Percentiles rank a stretch among this genome's conserved stretches.
phyloP scores from a whole-genome alignment of 2,329 filamentous ascomycete genomes.

The Aspergillus chevalieri region DNA sequence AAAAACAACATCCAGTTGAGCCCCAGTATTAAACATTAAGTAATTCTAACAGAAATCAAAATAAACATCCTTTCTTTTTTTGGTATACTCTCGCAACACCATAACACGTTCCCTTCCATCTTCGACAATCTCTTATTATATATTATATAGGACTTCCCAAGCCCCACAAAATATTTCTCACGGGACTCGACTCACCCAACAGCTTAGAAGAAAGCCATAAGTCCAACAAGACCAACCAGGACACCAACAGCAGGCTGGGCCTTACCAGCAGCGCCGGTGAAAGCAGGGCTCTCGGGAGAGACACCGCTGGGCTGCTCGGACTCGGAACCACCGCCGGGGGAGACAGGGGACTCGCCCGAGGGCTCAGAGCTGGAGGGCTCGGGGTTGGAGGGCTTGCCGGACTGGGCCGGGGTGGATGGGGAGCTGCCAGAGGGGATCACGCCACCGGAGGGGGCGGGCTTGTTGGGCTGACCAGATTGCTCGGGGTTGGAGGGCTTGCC shows the following conservation, averaged over 20 bases:
- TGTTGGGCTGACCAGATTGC: not conserved
- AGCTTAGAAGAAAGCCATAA: slow-evolving; percentile 35
- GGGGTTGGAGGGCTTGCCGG: slow-evolving; percentile 6
- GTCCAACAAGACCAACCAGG: slow-evolving; percentile 30
- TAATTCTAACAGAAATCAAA: not conserved
- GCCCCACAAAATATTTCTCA: not conserved
- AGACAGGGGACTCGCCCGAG: slow-evolving; percentile 7
- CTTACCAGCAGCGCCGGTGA: slow-evolving; percentile 31
- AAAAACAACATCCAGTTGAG: not conserved
- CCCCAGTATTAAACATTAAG: not conserved
- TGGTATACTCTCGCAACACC: too few relatives aligned
- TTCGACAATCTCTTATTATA: not conserved
- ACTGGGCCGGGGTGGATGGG: not conserved
- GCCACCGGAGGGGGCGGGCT: not conserved
- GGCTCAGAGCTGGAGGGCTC: slow-evolving; percentile 5
- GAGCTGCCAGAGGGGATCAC: not conserved
- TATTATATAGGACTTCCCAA: too few relatives aligned
- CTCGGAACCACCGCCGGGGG: slow-evolving; percentile 1
- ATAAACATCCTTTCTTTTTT: not conserved
- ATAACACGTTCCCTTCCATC: not conserved
- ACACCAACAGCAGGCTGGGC: slow-evolving; percentile 32
- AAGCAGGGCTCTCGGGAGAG: slow-evolving; percentile 7
- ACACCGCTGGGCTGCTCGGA: not conserved
- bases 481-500: slow-evolving; percentile 6
- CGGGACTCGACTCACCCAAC: not conserved